Conservation (phyloP, 1,284 basidiomycete genomes). For the Calocybe gambosa region DNA sequence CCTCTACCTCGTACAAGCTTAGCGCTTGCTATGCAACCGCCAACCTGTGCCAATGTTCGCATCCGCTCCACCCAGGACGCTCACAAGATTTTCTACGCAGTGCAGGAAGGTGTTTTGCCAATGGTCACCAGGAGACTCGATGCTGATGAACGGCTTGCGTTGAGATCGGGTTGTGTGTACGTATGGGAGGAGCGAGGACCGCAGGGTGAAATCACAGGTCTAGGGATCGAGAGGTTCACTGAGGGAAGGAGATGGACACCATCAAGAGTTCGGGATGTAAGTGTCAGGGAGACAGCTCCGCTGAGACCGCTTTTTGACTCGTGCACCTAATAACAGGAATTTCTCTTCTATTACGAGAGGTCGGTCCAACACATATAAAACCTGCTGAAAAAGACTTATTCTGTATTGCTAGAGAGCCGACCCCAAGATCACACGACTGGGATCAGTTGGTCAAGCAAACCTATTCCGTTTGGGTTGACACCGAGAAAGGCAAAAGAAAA, state of each 20-base stretch:
- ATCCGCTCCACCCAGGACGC: conserved; percentile 74
- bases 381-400: conserved; percentile 9
- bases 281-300: conserved; percentile 23
- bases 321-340: conserved; percentile 45
- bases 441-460: conserved; percentile 74
- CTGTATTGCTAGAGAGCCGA: conserved; percentile 18
- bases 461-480: conserved; percentile 67
- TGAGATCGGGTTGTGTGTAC: conserved; percentile 69
- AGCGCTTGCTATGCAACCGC: conserved; percentile 46
- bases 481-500: conserved; percentile 57
- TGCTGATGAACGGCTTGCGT: conserved; percentile 61
- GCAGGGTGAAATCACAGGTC: conserved; percentile 67
- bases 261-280: conserved; percentile 69
- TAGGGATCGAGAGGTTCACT: conserved; percentile 74
- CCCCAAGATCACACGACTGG: conserved; percentile 46
- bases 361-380: conserved; percentile 34
- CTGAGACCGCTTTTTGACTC: conserved; percentile 7
- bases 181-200: conserved; percentile 81
- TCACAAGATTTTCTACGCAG: conserved; percentile 73
- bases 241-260: conserved; percentile 77
- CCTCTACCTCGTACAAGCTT: background rate
- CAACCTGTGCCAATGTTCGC: conserved; percentile 64
- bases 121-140: conserved; percentile 76
- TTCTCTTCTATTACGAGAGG: conserved; percentile 77
- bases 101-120: conserved; percentile 55